phyloP scores from a whole-genome alignment of 176 grass and related monocot genomes.

The Rhynchospora tenuis region DNA sequence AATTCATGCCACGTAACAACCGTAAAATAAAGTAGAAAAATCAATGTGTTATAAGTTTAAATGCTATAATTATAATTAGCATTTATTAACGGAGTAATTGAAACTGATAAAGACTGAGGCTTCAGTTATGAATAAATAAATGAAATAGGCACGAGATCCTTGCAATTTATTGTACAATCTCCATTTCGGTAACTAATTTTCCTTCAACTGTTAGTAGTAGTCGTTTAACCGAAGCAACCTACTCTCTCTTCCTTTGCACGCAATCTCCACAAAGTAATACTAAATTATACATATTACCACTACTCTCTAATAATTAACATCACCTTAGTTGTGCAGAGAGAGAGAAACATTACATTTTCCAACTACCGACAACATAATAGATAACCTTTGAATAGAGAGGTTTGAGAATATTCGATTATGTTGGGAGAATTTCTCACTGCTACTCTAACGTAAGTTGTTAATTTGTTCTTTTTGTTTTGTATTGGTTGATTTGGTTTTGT shows the following conservation, averaged over 20 bases:
- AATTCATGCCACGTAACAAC: too few species aligned
- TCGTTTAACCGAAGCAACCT: conserved; percentile 16
- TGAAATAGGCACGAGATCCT: neutral
- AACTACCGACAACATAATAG: neutral
- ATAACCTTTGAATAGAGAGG: neutral
- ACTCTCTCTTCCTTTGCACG: conserved; percentile 3
- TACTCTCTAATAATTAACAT: neutral
- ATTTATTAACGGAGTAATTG: too few species aligned
- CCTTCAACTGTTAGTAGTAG: neutral
- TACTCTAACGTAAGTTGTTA: conserved; percentile 15
- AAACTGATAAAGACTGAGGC: neutral
- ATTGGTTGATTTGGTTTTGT: neutral
- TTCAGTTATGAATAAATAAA: neutral
- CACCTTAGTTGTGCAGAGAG: neutral
- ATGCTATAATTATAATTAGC: too few species aligned
- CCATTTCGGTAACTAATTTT: neutral
- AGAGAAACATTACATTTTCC: neutral
- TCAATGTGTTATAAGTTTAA: too few species aligned
- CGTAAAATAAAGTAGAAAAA: too few species aligned
- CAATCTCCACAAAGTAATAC: conserved; percentile 13
- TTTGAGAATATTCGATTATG: neutral
- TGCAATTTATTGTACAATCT: conserved; percentile 7
- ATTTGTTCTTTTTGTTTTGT: neutral
- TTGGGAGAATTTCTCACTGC: conserved; percentile 21
- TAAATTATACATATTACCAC: neutral